These are phyloP conservation scores for Neurospora hispaniola DNA, from an alignment of 495 filamentous ascomycete genomes.

Conservation along the genomic window DNA sequence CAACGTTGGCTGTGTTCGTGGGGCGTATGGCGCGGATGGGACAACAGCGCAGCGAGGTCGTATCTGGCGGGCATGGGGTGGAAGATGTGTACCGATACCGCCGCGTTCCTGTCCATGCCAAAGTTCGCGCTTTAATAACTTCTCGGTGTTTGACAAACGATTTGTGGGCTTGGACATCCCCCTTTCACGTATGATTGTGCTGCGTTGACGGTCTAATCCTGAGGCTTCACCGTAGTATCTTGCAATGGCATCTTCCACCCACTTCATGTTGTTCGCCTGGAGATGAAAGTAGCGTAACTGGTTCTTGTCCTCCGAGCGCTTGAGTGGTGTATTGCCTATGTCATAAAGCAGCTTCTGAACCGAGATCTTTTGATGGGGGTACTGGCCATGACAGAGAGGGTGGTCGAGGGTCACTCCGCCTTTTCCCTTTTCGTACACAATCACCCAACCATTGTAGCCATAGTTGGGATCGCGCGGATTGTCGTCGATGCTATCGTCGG, in stretches of 20 bases:
- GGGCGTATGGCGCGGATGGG: constrained; percentile 7
- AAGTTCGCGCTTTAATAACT: constrained; percentile 16
- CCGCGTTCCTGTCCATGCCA: constrained; percentile 19
- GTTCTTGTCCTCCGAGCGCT: constrained; percentile 7
- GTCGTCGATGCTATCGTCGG: constrained; percentile 15
- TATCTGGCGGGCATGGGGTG: constrained; percentile 17
- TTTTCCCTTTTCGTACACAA: constrained; percentile 14
- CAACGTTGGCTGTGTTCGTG: background rate
- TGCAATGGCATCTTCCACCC: constrained; percentile 18
- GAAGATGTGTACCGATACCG: constrained; percentile 12
- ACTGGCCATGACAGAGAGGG: constrained; percentile 14
- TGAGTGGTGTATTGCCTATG: constrained; percentile 11
- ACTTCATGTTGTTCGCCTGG: constrained; percentile 22
- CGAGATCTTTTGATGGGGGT: constrained; percentile 21
- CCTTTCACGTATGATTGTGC: background rate
- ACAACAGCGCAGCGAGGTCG: constrained; percentile 18
- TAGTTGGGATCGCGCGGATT: constrained; percentile 14
- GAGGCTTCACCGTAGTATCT: constrained; percentile 14
- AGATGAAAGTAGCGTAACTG: constrained; percentile 21
- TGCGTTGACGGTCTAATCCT: constrained; percentile 8
- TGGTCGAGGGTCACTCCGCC: constrained; percentile 16
- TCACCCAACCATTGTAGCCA: constrained; percentile 21
- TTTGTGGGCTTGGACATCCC: background rate
- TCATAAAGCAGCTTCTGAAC: constrained; percentile 16
- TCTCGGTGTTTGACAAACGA: constrained; percentile 15